Base-by-base conservation (phyloP, 495 filamentous ascomycete genomes). In the Filosporella fistucella region DNA sequence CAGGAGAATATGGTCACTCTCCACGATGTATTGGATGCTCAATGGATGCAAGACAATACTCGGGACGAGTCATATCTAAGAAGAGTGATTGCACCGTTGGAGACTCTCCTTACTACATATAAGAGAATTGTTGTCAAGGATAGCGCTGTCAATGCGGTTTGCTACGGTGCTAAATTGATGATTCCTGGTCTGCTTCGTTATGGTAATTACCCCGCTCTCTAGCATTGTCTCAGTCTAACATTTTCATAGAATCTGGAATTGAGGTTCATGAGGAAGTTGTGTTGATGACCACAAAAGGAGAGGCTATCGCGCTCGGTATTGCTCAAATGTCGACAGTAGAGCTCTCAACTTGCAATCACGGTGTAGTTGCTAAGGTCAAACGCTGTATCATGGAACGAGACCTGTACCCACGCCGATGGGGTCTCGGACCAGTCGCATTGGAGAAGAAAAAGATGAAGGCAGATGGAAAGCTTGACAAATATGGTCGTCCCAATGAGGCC, bases 371-470 rank as follows among this genome's bases (percentile, higher is more conserved):
- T 42, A 96, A 95, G 74, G 84, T 97, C 62, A 97, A 97, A 81
- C 81, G 93, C 45, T 89, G 88, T 66, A 98, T 98, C 68, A 97
- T 98, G 93, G 94, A 98, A 71, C 87, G 93, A 52, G 91, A 96
- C 62, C 74, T 95, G 11, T 98, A 98, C 75, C 91, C 91, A 47
- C 78, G 87, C 63, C 71, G 90, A 73, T 98, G 93, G 93, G 94
- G 94, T 41, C 67, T 96, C 55, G 93, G 93, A 35, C 91, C 91
- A 32, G 80, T 88, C 46, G 91, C 93, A 22, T 58, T 85, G 33
- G 86, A 96, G 71, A 98, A 98, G 82, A 97, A 97, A 83, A 94
- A 96, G 80, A 81, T 98, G 71, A 97, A 96, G 78, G 85, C 86
- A n/a, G 84, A 85, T 54, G 93, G 93, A 64, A 91, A 95, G 72